Evolutionary conservation across 768 basidiomycete genomes (phyloP).

Genomic region (Mycena pura): DNA sequence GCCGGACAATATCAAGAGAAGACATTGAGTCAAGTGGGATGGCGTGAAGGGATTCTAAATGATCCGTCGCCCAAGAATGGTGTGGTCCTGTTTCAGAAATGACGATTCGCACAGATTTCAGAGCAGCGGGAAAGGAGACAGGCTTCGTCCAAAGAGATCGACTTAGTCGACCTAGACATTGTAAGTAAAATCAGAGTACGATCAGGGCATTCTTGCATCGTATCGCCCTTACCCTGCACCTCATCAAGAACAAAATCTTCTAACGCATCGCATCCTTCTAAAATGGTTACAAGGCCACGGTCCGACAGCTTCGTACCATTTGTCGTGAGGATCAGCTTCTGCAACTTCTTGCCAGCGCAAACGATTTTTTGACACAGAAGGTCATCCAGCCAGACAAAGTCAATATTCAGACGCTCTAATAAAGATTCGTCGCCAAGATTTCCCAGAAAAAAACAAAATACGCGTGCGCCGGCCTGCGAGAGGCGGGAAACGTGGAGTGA

Average conservation of each 20-base stretch:
- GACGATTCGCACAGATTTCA: conserved; percentile 35
- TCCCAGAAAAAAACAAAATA: conserved; percentile 34
- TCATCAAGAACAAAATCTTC: conserved; percentile 42
- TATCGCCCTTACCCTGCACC: conserved; percentile 41
- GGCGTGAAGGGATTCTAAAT: conserved; percentile 40
- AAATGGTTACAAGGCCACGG: conserved; percentile 37
- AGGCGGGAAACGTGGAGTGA: conserved; percentile 40
- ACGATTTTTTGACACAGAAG: conserved; percentile 41
- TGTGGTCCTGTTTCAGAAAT: conserved; percentile 41
- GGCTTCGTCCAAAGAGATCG: conserved; percentile 44
- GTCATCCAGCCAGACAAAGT: conserved; percentile 50
- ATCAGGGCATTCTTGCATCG: background rate
- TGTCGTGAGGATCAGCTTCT: conserved; percentile 39
- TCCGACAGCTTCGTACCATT: conserved; percentile 47
- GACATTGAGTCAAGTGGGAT: conserved; percentile 36
- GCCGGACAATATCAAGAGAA: conserved; percentile 36
- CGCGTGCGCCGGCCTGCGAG: conserved; percentile 42
- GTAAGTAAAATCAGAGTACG: too few species aligned
- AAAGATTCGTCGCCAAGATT: conserved; percentile 36
- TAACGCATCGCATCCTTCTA: conserved; percentile 42
- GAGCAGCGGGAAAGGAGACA: conserved; percentile 29
- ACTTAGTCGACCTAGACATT: conserved; percentile 44
- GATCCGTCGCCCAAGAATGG: conserved; percentile 50
- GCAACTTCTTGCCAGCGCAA: conserved; percentile 37
- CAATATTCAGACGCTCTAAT: conserved; percentile 39